Evolutionary conservation across 2,329 filamentous ascomycete genomes (phyloP).

Genomic region (Diplodia intermedia): DNA sequence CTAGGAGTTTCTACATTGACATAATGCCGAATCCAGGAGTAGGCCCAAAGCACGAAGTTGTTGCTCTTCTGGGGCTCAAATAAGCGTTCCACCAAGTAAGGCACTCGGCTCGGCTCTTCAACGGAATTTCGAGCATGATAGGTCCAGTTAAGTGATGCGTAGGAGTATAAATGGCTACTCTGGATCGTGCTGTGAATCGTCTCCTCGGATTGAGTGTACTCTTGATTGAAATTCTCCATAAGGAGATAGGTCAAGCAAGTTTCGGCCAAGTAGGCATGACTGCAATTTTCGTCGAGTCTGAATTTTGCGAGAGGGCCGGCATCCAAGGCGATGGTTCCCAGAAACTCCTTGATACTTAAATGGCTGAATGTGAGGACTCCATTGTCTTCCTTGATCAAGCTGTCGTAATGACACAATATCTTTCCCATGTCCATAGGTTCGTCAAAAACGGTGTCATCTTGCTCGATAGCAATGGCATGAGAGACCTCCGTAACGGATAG

Average conservation of each 20-base stretch:
- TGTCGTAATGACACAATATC: constrained; percentile 1
- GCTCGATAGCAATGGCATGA: background rate
- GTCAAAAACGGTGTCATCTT: background rate
- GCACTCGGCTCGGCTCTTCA: background rate
- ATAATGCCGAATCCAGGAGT: background rate
- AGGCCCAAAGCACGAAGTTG: constrained; percentile 13
- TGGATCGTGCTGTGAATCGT: too few species aligned
- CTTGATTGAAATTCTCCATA: background rate
- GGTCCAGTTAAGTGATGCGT: background rate
- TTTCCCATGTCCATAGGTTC: constrained; percentile 5
- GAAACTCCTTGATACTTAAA: constrained; percentile 15
- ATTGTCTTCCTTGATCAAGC: background rate
- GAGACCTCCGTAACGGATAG: background rate
- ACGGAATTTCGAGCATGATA: background rate
- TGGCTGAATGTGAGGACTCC: background rate
- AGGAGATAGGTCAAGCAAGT: constrained; percentile 10
- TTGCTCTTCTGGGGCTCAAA: background rate
- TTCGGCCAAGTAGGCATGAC: background rate
- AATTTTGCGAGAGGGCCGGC: background rate
- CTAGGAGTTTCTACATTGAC: too few species aligned
- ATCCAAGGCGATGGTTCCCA: background rate
- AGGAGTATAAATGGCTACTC: background rate
- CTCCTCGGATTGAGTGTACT: background rate
- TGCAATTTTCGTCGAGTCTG: background rate
- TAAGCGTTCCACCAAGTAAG: background rate